Evolutionary conservation across 2,329 filamentous ascomycete genomes (phyloP).

Genomic region (Lecanicillium sp.): DNA sequence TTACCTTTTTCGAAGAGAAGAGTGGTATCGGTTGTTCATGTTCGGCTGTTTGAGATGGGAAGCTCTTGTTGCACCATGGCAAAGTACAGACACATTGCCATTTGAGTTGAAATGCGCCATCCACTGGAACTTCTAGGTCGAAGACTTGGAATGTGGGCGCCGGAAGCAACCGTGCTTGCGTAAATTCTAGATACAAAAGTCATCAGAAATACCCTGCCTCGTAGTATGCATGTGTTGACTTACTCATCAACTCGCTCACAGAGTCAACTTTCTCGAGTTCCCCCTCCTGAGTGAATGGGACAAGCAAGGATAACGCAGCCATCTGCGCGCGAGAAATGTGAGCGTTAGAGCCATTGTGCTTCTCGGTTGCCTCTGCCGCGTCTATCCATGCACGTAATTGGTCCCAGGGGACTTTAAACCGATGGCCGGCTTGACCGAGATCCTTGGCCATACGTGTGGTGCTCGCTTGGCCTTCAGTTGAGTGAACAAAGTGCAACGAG

Average conservation of each 20-base stretch:
- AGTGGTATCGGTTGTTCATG: constrained; percentile 10
- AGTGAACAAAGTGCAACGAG: too few species aligned
- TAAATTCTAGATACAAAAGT: constrained; percentile 9
- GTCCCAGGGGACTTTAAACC: constrained; percentile 19
- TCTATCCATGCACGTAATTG: constrained; percentile 31
- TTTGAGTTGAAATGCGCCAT: constrained; percentile 13
- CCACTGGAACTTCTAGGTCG: constrained; percentile 14
- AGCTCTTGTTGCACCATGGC: constrained; percentile 13
- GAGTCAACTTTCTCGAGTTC: constrained; percentile 18
- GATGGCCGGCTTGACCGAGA: too few species aligned
- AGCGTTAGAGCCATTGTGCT: constrained; percentile 11
- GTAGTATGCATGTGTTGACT: too few species aligned
- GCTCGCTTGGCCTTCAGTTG: too few species aligned
- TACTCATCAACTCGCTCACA: constrained; percentile 21
- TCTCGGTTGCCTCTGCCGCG: constrained; percentile 27
- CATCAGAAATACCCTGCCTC: neutral
- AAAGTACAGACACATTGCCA: constrained; percentile 19
- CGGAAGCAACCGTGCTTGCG: constrained; percentile 9
- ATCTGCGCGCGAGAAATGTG: constrained; percentile 24
- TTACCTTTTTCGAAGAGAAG: constrained; percentile 40
- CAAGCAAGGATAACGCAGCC: constrained; percentile 31
- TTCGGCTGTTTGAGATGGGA: constrained; percentile 26
- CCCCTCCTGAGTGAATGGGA: constrained; percentile 21
- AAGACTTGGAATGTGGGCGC: constrained; percentile 11
- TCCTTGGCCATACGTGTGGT: too few species aligned